A percentile compares a stretch with the other conserved stretches of the same genome.
Conservation (phyloP, 73 alveolate species). For the Symbiodinium pilosum region DNA sequence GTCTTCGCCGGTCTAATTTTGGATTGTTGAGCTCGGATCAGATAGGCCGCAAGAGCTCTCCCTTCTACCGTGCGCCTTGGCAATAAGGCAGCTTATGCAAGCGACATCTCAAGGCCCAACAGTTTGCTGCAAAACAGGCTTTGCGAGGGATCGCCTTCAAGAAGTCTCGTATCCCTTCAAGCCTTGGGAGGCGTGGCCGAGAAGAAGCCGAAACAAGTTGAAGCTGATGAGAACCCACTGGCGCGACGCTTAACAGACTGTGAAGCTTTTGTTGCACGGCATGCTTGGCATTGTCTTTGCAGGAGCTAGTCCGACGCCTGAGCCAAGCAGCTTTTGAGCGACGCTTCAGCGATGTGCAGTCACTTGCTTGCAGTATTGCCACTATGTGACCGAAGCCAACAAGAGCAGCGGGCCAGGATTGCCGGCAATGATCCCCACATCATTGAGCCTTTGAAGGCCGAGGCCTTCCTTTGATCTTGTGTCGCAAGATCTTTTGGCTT, state of each 20-base stretch:
- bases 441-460: constrained; percentile 58
- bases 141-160: too few species aligned
- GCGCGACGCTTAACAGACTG: background rate
- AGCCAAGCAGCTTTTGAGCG: constrained; percentile 16
- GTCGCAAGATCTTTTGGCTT: too few species aligned
- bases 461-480: background rate
- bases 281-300: background rate
- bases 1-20: too few species aligned
- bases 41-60: too few species aligned
- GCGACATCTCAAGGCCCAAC: constrained; percentile 1
- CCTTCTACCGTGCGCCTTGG: too few species aligned
- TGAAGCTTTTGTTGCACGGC: background rate
- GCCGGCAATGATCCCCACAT: constrained; percentile 68
- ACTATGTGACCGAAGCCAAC: too few species aligned
- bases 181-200: background rate
- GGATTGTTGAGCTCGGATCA: too few species aligned
- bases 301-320: constrained; percentile 17
- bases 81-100: constrained; percentile 62
- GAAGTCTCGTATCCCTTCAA: too few species aligned
- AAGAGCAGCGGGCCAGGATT: background rate
- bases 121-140: background rate
- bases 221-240: background rate
- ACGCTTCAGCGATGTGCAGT: constrained; percentile 75
- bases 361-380: background rate
- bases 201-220: background rate